Conservation (phyloP, 345 rosid species). For the Hibiscus trionum region DNA sequence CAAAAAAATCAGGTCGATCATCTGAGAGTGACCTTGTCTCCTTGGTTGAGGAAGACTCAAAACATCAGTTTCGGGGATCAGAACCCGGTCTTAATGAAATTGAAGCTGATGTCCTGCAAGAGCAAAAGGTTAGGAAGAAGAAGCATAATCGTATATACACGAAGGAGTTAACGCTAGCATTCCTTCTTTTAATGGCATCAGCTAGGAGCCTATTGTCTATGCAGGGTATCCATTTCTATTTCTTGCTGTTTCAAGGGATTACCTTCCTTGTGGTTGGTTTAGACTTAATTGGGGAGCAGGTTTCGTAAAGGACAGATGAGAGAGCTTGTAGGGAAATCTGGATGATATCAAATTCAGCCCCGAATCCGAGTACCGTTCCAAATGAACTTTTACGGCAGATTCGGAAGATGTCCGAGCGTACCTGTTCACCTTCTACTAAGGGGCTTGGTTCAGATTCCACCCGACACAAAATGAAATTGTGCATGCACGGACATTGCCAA, state of each 20-base stretch:
- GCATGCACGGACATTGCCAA: not conserved
- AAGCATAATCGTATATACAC: slow-evolving; percentile 77
- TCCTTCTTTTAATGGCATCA: slow-evolving; percentile 75
- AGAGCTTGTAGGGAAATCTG: slow-evolving; percentile 11
- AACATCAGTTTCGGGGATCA: slow-evolving; percentile 46
- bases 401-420: not conserved
- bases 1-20: slow-evolving; percentile 87
- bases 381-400: no score
- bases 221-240: slow-evolving; percentile 95
- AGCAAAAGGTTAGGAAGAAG: slow-evolving; percentile 36
- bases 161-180: slow-evolving; percentile 78
- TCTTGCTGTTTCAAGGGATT: slow-evolving; percentile 90
- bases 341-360: not conserved
- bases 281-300: slow-evolving; percentile 93
- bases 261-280: slow-evolving; percentile 89
- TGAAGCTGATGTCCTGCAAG: slow-evolving; percentile 39
- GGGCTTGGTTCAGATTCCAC: not conserved
- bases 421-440: not conserved
- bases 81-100: slow-evolving; percentile 46
- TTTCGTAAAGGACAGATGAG: slow-evolving; percentile 31
- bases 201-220: slow-evolving; percentile 86
- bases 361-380: not conserved
- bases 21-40: slow-evolving; percentile 78
- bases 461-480: not conserved
- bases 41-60: slow-evolving; percentile 47